Percentiles rank a stretch among this genome's conserved stretches.
Evolutionary conservation across 2,329 filamentous ascomycete species (phyloP).

Genomic region (Metarhizium humberi): DNA sequence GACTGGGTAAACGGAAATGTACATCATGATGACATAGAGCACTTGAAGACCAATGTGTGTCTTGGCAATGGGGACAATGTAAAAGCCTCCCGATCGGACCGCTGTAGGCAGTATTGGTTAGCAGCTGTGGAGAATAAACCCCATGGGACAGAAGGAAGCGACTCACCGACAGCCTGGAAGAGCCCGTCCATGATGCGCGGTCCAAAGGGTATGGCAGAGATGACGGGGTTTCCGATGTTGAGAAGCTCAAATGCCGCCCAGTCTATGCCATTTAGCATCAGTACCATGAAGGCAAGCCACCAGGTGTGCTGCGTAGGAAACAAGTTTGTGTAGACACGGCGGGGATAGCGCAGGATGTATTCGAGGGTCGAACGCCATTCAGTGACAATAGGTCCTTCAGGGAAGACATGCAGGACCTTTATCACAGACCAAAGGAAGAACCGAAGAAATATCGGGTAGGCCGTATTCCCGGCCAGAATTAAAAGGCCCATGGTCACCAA

Average conservation of each 20-base stretch:
- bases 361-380: slow-evolving; percentile 39
- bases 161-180: slow-evolving; percentile 50
- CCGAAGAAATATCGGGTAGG: slow-evolving; percentile 54
- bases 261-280: slow-evolving; percentile 31
- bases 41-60: slow-evolving; percentile 50
- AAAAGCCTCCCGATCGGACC: slow-evolving; percentile 57
- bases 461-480: slow-evolving; percentile 57
- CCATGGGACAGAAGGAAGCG: not conserved
- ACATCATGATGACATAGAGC: slow-evolving; percentile 57
- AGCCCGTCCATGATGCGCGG: slow-evolving; percentile 53
- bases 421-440: slow-evolving; percentile 44
- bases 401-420: not conserved
- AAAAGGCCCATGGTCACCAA: slow-evolving; percentile 45
- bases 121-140: too few species aligned
- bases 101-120: slow-evolving; percentile 21
- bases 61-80: slow-evolving; percentile 50
- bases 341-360: slow-evolving; percentile 46
- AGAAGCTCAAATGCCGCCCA: slow-evolving; percentile 59
- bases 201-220: slow-evolving; percentile 40
- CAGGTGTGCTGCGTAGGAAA: slow-evolving; percentile 56
- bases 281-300: slow-evolving; percentile 50
- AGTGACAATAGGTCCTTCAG: not conserved
- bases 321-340: slow-evolving; percentile 52
- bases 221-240: slow-evolving; percentile 49
- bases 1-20: slow-evolving; percentile 54